Percentiles rank a stretch among this genome's conserved stretches.
phyloP scores from a whole-genome alignment of 306 rosid species.

The Citrullus mucosospermus region DNA sequence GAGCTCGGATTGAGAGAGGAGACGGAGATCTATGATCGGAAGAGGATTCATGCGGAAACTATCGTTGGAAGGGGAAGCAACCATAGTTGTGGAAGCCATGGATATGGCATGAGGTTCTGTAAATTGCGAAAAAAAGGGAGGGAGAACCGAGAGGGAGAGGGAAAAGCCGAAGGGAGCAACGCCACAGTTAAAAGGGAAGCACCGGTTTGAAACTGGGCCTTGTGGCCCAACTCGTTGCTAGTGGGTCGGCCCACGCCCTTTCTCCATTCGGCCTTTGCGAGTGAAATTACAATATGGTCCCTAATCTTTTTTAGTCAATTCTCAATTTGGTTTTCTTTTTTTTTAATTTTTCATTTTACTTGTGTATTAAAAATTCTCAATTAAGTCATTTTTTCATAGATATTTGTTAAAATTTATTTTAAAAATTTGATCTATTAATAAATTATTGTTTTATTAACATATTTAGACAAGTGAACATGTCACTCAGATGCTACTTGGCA shows the following conservation, averaged over 20 bases:
- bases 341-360: too few relatives aligned
- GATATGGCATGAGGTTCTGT: constrained; percentile 10
- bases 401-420: too few relatives aligned
- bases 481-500: too few relatives aligned
- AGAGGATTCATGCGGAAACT: constrained; percentile 21
- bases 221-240: background rate
- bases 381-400: too few relatives aligned
- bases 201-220: background rate
- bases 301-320: too few relatives aligned
- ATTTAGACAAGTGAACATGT: too few relatives aligned
- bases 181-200: background rate
- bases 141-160: background rate
- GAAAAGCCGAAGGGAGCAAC: background rate
- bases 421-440: too few relatives aligned
- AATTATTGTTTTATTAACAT: too few relatives aligned
- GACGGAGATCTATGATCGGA: constrained; percentile 50
- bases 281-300: too few relatives aligned
- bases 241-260: background rate
- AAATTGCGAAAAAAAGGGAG: background rate
- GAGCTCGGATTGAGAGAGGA: constrained; percentile 64
- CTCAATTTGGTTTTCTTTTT: too few relatives aligned
- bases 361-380: too few relatives aligned
- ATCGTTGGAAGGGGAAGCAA: constrained; percentile 17
- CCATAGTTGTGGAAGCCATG: constrained; percentile 35
- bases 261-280: too few relatives aligned